Conservation (phyloP, 176 grass and related monocot species). For the Otatea glauca region DNA sequence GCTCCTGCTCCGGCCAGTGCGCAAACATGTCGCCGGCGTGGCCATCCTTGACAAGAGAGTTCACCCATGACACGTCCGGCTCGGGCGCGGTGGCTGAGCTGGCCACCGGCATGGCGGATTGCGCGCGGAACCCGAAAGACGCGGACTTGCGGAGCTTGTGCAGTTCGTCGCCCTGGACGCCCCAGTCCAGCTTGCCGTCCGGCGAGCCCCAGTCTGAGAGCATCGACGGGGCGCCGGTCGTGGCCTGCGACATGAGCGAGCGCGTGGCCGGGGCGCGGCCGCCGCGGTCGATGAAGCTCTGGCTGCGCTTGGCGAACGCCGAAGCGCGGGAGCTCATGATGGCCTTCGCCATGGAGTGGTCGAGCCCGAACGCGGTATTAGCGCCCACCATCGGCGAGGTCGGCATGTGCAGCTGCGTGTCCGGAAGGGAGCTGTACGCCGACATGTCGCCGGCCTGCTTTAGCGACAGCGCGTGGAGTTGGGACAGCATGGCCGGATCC, state of each 20-base stretch:
- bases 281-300: conserved; percentile 91
- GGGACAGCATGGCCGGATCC: conserved; percentile 68
- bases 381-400: conserved; percentile 60
- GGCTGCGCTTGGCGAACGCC: conserved; percentile 85
- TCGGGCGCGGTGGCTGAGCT: conserved; percentile 41
- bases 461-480: conserved; percentile 64
- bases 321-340: conserved; percentile 86
- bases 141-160: conserved; percentile 92
- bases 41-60: conserved; percentile 76
- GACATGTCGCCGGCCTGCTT: conserved; percentile 66
- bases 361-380: conserved; percentile 61
- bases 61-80: conserved; percentile 70
- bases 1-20: conserved; percentile 86
- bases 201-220: conserved; percentile 88
- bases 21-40: conserved; percentile 71
- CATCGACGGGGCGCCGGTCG: conserved; percentile 46
- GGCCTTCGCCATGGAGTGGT: conserved; percentile 84
- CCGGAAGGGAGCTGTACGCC: conserved; percentile 45
- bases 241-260: conserved; percentile 63
- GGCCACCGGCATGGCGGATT: conserved; percentile 31
- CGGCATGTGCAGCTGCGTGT: conserved; percentile 63
- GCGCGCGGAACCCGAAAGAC: conserved; percentile 72
- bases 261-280: conserved; percentile 41
- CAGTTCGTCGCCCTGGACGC: conserved; percentile 93
- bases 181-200: conserved; percentile 87